A percentile compares a stretch with the other conserved stretches of the same genome.
Conservation (phyloP, 192 early-diverging fungal species). For the Mycoemilia scoparia region DNA sequence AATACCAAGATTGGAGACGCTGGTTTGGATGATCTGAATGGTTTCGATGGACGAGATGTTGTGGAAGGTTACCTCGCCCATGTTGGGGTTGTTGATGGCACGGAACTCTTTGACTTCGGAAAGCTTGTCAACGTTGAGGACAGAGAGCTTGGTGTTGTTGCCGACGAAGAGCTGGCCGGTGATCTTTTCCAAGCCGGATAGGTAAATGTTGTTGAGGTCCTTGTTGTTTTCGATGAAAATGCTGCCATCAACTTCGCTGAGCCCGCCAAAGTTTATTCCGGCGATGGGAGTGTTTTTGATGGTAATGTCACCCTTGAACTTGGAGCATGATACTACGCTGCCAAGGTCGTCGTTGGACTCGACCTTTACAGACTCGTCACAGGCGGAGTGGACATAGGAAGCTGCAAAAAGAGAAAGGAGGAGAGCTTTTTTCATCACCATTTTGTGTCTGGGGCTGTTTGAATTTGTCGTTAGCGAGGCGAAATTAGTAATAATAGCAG, state of each 20-base stretch:
- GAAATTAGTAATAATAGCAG: no score
- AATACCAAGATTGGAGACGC: conserved; percentile 18
- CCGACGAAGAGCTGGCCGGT: conserved; percentile 25
- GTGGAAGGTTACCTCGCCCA: conserved; percentile 22
- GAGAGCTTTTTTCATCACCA: no score
- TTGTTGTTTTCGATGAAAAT: conserved; percentile 13
- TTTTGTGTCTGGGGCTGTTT: no score
- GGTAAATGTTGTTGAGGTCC: conserved; percentile 5
- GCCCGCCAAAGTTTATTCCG: no score
- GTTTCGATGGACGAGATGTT: conserved; percentile 26
- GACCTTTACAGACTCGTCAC: conserved; percentile 17
- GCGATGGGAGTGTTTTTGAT: conserved; percentile 24
- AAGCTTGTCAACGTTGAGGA: conserved; percentile 21
- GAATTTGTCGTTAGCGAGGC: no score
- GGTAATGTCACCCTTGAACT: conserved; percentile 16
- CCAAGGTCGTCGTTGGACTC: conserved; percentile 20
- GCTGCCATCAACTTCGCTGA: no score
- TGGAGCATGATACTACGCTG: conserved; percentile 18
- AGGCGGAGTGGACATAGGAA: no score
- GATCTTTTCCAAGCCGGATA: conserved; percentile 20
- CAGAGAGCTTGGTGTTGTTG: conserved; percentile 37
- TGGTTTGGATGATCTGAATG: conserved; percentile 32
- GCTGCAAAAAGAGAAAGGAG: no score
- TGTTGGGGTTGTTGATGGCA: conserved; percentile 29
- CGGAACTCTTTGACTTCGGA: conserved; percentile 24